Conservation (phyloP, 768 basidiomycete genomes). For the Lactifluus volemus region DNA sequence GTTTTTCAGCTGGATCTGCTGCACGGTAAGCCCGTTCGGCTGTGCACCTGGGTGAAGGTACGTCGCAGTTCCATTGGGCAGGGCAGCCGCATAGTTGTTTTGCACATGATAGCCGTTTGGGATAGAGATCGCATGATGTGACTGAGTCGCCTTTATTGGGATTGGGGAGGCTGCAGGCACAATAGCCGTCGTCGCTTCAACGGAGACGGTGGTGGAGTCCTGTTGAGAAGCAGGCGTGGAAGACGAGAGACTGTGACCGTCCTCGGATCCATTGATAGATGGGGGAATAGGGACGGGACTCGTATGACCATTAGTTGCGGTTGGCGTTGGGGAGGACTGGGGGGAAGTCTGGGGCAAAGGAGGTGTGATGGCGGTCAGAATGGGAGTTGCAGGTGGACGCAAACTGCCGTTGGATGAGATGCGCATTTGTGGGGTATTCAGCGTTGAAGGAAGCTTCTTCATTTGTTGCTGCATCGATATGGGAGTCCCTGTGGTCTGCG, state of each 20-base stretch:
- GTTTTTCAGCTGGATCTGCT: constrained; percentile 55
- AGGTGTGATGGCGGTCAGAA: constrained; percentile 27
- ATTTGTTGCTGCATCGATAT: constrained; percentile 52
- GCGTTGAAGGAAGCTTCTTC: constrained; percentile 51
- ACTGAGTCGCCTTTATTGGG: constrained; percentile 42
- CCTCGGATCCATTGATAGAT: constrained; percentile 18
- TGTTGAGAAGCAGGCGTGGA: constrained; percentile 10
- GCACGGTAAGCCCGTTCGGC: constrained; percentile 38
- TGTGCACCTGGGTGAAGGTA: constrained; percentile 28
- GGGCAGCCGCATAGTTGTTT: constrained; percentile 35
- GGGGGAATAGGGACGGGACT: constrained; percentile 5
- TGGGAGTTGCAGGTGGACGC: constrained; percentile 38
- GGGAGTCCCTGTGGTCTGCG: constrained; percentile 37
- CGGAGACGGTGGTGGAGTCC: constrained; percentile 1
- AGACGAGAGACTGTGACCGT: constrained; percentile 17
- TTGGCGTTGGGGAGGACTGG: constrained; percentile 15
- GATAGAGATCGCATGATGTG: constrained; percentile 29
- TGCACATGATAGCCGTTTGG: constrained; percentile 35
- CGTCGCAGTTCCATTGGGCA: constrained; percentile 26
- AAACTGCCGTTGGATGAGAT: constrained; percentile 52
- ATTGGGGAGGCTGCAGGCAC: constrained; percentile 28
- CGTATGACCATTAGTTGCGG: constrained; percentile 9
- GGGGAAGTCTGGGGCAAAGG: constrained; percentile 24
- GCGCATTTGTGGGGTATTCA: constrained; percentile 46
- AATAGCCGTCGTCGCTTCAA: constrained; percentile 1